A percentile compares a stretch with the other conserved stretches of the same genome.
Evolutionary conservation across 2,329 filamentous ascomycete species (phyloP).

Genomic region (Trichoderma koningiopsis): DNA sequence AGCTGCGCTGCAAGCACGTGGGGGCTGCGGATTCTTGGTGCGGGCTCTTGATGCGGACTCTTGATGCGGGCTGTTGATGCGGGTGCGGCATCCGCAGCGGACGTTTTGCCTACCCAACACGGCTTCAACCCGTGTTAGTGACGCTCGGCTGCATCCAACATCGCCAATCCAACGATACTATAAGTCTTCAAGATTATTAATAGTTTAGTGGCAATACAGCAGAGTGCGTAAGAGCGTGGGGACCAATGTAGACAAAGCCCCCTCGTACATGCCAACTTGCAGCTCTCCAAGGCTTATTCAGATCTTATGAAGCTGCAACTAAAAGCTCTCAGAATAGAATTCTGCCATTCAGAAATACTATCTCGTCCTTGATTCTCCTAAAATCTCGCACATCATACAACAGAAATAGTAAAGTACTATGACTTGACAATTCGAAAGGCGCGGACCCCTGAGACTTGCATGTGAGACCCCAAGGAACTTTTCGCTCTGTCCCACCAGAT

Average conservation of each 20-base stretch:
- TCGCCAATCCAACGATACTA: background rate
- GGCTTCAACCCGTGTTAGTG: background rate
- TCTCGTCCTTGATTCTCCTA: background rate
- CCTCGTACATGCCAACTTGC: background rate
- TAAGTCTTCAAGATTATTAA: background rate
- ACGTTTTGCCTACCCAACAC: background rate
- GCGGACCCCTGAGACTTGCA: background rate
- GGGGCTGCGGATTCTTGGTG: background rate
- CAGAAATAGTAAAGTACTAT: background rate
- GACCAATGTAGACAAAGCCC: background rate
- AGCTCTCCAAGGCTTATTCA: background rate
- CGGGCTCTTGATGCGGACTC: background rate
- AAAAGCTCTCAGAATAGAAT: background rate
- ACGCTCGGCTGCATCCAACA: background rate
- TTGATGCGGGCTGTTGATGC: background rate
- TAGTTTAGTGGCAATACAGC: background rate
- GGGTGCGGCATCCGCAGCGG: constrained; percentile 4
- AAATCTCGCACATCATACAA: background rate
- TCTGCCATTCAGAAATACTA: background rate
- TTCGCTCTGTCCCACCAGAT: background rate
- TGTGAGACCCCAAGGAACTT: background rate
- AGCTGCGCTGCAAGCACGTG: background rate
- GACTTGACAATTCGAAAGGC: background rate
- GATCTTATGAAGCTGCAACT: background rate
- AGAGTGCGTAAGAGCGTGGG: background rate